These are phyloP conservation scores for Arabidopsis thaliana DNA, from an alignment of 345 rosid genomes.

Conservation along the genomic window DNA sequence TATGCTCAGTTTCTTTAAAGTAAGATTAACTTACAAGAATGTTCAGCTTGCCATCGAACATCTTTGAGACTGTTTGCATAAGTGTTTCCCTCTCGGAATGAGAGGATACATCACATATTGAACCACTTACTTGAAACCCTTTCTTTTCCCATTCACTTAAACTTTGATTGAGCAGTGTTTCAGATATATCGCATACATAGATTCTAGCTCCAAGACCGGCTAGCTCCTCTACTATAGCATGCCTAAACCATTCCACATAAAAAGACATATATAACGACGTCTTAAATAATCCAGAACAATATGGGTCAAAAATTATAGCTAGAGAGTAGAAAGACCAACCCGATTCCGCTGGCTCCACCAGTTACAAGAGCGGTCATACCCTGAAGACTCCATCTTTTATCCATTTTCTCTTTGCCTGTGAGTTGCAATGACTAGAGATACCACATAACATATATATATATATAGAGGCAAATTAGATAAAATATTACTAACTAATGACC, in stretches of 20 bases:
- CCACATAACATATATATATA: neutral
- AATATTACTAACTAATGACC: neutral
- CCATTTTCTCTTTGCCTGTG: constrained; percentile 18
- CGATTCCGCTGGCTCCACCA: constrained; percentile 49
- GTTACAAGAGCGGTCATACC: constrained; percentile 54
- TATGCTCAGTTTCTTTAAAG: neutral
- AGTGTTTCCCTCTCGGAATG: constrained; percentile 26
- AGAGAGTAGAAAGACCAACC: constrained; percentile 28
- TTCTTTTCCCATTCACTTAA: constrained; percentile 33
- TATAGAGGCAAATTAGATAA: neutral
- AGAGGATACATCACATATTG: constrained; percentile 38
- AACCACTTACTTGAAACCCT: constrained; percentile 33
- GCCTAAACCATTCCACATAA: neutral
- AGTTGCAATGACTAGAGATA: neutral
- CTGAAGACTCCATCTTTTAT: constrained; percentile 50
- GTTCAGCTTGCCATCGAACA: constrained; percentile 31
- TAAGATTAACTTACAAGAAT: constrained; percentile 26
- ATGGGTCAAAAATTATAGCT: neutral
- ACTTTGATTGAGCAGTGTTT: constrained; percentile 11
- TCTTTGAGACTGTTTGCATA: constrained; percentile 16
- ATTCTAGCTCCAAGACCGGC: constrained; percentile 1
- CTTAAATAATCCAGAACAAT: too few relatives aligned
- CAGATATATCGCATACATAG: constrained; percentile 24
- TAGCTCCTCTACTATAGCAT: constrained; percentile 27
- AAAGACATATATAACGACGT: neutral